Conservation (phyloP, 2,329 filamentous ascomycete species). For the Diaporthe ampelina region DNA sequence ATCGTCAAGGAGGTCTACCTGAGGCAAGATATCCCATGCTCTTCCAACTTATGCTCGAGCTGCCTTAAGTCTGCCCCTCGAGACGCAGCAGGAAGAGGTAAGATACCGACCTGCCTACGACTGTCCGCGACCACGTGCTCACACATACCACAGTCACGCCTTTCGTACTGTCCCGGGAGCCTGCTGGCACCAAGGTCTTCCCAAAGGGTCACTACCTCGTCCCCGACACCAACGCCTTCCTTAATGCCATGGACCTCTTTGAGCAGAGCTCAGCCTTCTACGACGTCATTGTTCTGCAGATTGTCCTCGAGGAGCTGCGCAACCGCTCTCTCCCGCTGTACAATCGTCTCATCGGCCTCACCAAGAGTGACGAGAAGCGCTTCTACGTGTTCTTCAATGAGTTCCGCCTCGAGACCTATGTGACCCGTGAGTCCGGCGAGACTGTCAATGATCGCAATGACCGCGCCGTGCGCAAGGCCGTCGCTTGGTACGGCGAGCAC, state of each 20-base stretch:
- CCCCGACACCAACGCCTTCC: slow-evolving; percentile 94
- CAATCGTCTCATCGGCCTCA: slow-evolving; percentile 90
- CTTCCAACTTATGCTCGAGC: slow-evolving; percentile 85
- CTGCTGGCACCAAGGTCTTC: slow-evolving; percentile 85
- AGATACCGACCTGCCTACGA: slow-evolving; percentile 45
- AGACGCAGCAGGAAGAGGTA: slow-evolving; percentile 84
- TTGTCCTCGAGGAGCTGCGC: slow-evolving; percentile 94
- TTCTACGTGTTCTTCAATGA: slow-evolving; percentile 99
- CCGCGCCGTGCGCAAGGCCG: slow-evolving; percentile 86
- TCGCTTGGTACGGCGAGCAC: slow-evolving; percentile 92
- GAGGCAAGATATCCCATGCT: slow-evolving; percentile 96
- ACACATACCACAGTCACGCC: slow-evolving; percentile 71
- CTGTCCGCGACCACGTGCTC: slow-evolving; percentile 28
- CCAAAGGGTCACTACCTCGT: slow-evolving; percentile 93
- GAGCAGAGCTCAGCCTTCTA: slow-evolving; percentile 93
- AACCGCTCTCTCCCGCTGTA: slow-evolving; percentile 95
- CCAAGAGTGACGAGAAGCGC: slow-evolving; percentile 95
- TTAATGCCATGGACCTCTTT: slow-evolving; percentile 97
- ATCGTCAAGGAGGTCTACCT: slow-evolving; percentile 97
- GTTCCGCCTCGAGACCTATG: slow-evolving; percentile 92
- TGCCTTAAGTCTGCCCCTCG: slow-evolving; percentile 83
- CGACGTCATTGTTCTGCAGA: slow-evolving; percentile 97
- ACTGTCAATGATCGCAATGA: slow-evolving; percentile 98
- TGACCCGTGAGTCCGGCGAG: slow-evolving; percentile 81
- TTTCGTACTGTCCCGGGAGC: slow-evolving; percentile 90